phyloP scores from a whole-genome alignment of 2,329 filamentous ascomycete species.

The Alternaria triticina region DNA sequence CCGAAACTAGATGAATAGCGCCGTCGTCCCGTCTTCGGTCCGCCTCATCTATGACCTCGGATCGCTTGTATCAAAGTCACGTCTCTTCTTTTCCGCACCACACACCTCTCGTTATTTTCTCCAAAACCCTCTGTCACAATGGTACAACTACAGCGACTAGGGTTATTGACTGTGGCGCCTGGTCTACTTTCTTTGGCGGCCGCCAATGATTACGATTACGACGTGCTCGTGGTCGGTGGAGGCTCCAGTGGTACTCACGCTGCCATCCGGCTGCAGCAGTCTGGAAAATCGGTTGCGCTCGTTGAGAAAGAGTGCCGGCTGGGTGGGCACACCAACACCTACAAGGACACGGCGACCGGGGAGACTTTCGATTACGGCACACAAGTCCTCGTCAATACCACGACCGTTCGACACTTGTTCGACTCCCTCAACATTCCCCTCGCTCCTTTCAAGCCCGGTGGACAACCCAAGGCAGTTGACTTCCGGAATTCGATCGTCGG shows the following conservation, averaged over 20 bases:
- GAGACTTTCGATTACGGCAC: conserved; percentile 1
- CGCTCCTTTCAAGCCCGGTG: background rate
- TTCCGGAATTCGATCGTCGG: background rate
- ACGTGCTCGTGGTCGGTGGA: conserved; percentile 1
- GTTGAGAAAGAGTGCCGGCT: conserved; percentile 1
- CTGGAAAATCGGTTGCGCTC: conserved; percentile 1
- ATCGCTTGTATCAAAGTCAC: background rate
- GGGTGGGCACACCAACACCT: background rate
- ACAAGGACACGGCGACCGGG: conserved; percentile 1
- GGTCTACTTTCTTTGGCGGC: background rate
- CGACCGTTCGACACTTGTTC: background rate
- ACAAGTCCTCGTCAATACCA: background rate
- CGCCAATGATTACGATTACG: background rate
- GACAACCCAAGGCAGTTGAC: background rate
- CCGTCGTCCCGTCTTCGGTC: background rate
- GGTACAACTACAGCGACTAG: background rate
- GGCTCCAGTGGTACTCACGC: conserved; percentile 2
- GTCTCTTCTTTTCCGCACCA: background rate
- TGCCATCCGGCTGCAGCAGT: background rate
- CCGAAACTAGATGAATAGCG: background rate
- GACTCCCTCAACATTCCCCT: background rate
- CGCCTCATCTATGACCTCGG: background rate
- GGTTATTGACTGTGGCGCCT: background rate
- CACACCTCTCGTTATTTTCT: background rate
- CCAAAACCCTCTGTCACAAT: background rate